Evolutionary conservation across 2,329 filamentous ascomycete species (phyloP).

Genomic region (Penicillium freii): DNA sequence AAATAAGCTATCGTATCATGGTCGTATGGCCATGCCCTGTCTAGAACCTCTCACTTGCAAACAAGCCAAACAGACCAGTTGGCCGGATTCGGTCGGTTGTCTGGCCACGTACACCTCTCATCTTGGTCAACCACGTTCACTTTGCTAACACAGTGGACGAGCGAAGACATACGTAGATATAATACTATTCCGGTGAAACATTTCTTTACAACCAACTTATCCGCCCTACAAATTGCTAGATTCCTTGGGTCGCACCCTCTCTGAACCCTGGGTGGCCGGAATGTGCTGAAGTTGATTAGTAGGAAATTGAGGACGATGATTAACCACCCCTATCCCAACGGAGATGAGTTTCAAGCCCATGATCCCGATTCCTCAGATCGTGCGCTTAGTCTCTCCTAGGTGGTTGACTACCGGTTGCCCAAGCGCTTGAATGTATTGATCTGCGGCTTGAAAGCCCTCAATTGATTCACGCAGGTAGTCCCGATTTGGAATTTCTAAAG

Average conservation of each 20-base stretch:
- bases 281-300: slow-evolving; percentile 1
- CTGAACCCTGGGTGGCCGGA: not conserved
- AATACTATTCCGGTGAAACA: not conserved
- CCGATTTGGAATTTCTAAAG: no score
- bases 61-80: not conserved
- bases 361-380: not conserved
- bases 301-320: slow-evolving; percentile 4
- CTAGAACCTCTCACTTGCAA: no score
- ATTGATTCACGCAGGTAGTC: no score
- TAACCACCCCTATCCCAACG: not conserved
- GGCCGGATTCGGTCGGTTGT: not conserved
- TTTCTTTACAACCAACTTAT: not conserved
- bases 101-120: not conserved
- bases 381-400: no score
- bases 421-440: no score
- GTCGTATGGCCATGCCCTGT: not conserved
- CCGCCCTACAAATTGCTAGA: not conserved
- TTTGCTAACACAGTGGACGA: not conserved
- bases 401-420: no score
- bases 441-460: no score
- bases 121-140: not conserved
- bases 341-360: not conserved
- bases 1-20: slow-evolving; percentile 2
- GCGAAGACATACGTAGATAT: not conserved
- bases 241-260: not conserved